Percentiles rank a stretch among this genome's conserved stretches.
phyloP scores from a whole-genome alignment of 192 early-diverging fungal genomes.

The Blastocladiella britannica region DNA sequence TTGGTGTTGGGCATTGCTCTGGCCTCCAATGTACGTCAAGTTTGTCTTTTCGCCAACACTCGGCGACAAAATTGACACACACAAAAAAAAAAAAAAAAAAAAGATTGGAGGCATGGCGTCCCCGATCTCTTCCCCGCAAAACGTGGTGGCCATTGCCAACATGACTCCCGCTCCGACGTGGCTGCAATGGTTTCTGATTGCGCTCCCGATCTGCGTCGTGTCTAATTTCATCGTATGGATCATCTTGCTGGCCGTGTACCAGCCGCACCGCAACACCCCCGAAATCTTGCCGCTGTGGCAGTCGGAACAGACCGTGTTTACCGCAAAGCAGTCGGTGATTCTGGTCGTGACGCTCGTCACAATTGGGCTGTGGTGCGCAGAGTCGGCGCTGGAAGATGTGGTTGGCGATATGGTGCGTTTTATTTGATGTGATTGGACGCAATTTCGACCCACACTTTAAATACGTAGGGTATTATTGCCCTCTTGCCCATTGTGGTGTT shows the following conservation, averaged over 20 bases:
- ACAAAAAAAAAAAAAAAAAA: too few relatives aligned
- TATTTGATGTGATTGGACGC: too few relatives aligned
- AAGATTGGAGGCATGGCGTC: constrained; percentile 76
- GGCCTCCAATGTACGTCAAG: constrained; percentile 67
- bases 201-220: constrained; percentile 63
- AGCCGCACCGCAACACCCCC: constrained; percentile 42
- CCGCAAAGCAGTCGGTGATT: constrained; percentile 52
- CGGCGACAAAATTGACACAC: too few relatives aligned
- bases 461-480: constrained; percentile 82
- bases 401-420: constrained; percentile 97
- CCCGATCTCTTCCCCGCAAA: constrained; percentile 92
- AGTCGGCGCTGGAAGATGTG: constrained; percentile 42
- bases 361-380: constrained; percentile 76
- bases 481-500: constrained; percentile 74
- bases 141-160: constrained; percentile 81
- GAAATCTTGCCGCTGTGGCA: constrained; percentile 34
- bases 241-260: constrained; percentile 56
- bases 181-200: constrained; percentile 74
- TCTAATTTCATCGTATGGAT: constrained; percentile 67
- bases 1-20: constrained; percentile 92
- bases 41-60: too few relatives aligned
- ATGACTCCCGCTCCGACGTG: constrained; percentile 78
- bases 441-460: too few relatives aligned
- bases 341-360: constrained; percentile 47
- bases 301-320: constrained; percentile 12